phyloP scores from a whole-genome alignment of 352 stramenopile species.

The Thraustochytrium sp. region DNA sequence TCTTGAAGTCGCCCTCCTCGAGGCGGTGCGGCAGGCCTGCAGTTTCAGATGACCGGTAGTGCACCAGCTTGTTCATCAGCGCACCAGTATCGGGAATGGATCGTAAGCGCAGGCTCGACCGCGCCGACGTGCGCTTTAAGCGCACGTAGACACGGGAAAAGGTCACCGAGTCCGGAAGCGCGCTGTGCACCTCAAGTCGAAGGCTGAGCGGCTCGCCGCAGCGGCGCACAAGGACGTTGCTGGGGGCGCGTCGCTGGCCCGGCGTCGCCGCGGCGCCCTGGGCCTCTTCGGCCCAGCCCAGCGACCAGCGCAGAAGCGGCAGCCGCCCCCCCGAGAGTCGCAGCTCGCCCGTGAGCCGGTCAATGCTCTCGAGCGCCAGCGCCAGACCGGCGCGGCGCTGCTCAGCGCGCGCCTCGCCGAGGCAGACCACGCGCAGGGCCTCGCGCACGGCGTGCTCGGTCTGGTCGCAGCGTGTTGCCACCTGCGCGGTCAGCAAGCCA shows the following conservation, averaged over 20 bases:
- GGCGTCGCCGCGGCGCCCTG: no score
- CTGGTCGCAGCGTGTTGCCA: background rate
- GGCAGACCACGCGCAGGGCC: background rate
- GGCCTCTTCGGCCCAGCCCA: background rate
- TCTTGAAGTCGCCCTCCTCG: no score
- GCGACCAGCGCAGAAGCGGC: background rate
- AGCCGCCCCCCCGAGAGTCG: background rate
- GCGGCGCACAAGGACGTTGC: background rate
- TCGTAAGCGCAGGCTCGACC: background rate
- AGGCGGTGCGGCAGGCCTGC: background rate
- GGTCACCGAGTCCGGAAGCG: background rate
- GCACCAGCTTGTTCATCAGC: background rate
- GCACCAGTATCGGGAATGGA: background rate
- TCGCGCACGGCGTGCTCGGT: background rate
- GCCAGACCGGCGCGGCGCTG: background rate
- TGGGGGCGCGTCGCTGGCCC: background rate
- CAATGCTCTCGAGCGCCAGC: background rate
- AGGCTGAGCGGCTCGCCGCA: background rate
- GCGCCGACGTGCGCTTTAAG: background rate
- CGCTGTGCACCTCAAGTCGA: background rate
- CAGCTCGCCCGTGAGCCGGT: background rate
- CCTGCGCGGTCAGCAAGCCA: background rate
- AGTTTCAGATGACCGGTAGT: background rate
- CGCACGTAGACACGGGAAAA: background rate
- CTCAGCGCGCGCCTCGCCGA: background rate